Evolutionary conservation across 106 monocot species (phyloP).

Genomic region (Narthecium ossifragum): DNA sequence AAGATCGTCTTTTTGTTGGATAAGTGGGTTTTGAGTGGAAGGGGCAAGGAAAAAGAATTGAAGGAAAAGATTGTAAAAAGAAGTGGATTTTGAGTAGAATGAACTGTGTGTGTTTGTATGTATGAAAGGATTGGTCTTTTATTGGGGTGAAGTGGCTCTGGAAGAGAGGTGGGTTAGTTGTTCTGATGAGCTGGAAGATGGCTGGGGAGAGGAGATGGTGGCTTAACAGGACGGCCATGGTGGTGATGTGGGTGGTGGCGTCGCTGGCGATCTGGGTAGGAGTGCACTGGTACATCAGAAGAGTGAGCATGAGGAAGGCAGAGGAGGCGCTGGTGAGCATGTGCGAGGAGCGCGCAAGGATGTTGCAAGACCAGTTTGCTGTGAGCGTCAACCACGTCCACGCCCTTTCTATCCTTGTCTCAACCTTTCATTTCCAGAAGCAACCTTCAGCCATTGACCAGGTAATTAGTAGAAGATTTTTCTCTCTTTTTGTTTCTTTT

Average conservation of each 20-base stretch:
- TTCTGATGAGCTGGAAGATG: conserved; percentile 7
- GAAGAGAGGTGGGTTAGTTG: not conserved
- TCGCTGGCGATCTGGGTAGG: conserved; percentile 6
- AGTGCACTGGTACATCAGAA: conserved; percentile 17
- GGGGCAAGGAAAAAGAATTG: not conserved
- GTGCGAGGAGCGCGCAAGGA: conserved; percentile 90
- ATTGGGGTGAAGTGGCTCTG: not conserved
- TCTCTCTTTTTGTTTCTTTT: not conserved
- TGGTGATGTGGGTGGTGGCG: conserved; percentile 18
- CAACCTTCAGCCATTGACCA: conserved; percentile 76
- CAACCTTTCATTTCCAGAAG: conserved; percentile 86
- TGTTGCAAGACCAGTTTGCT: conserved; percentile 96
- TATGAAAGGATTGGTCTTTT: not conserved
- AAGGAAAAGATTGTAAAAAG: no score
- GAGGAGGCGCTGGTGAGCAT: conserved; percentile 65
- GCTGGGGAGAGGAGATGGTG: conserved; percentile 9
- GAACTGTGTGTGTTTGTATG: no score
- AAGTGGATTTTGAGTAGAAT: no score
- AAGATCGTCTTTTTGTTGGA: not conserved
- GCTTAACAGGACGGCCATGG: conserved; percentile 19
- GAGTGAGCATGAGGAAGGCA: conserved; percentile 39
- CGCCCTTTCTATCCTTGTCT: conserved; percentile 78
- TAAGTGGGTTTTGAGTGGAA: not conserved
- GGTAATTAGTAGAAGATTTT: conserved; percentile 19
- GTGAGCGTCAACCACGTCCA: conserved; percentile 91